Evolutionary conservation across 1,284 basidiomycete genomes (phyloP).

Genomic region (Cutaneotrichosporon sp.): DNA sequence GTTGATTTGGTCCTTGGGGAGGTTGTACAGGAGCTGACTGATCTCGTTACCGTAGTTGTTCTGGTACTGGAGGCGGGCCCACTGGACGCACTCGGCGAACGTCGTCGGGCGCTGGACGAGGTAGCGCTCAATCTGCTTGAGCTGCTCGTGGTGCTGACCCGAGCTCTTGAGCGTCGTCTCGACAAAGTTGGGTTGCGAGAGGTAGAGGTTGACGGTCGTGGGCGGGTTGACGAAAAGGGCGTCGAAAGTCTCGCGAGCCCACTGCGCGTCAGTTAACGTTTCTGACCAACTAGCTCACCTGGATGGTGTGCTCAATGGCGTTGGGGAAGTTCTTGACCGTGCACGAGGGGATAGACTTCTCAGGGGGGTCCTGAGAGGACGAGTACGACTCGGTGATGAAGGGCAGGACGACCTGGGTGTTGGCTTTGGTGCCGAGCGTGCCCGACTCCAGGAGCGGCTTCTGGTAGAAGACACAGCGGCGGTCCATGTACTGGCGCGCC

Average conservation of each 20-base stretch:
- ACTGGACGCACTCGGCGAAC: slow-evolving; percentile 95
- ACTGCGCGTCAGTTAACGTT: slow-evolving; percentile 58
- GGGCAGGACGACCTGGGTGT: slow-evolving; percentile 94
- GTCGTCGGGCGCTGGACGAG: slow-evolving; percentile 91
- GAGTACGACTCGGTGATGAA: slow-evolving; percentile 96
- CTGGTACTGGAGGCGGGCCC: slow-evolving; percentile 96
- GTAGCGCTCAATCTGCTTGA: slow-evolving; percentile 86
- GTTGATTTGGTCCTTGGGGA: slow-evolving; percentile 89
- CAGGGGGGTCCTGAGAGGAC: slow-evolving; percentile 97
- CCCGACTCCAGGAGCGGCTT: slow-evolving; percentile 97
- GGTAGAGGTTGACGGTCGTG: slow-evolving; percentile 92
- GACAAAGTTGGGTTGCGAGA: slow-evolving; percentile 94
- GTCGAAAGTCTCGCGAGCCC: slow-evolving; percentile 93
- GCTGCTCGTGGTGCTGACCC: slow-evolving; percentile 84
- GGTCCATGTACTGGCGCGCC: slow-evolving; percentile 98
- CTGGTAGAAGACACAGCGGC: slow-evolving; percentile 94
- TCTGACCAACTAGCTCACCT: slow-evolving; percentile 58
- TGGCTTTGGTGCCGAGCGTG: slow-evolving; percentile 97
- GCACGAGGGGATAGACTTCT: slow-evolving; percentile 96
- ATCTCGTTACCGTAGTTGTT: slow-evolving; percentile 93
- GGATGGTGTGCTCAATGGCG: slow-evolving; percentile 97
- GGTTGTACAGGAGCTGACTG: slow-evolving; percentile 85
- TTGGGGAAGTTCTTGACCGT: slow-evolving; percentile 99
- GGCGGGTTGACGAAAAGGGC: slow-evolving; percentile 90
- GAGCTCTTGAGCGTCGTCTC: slow-evolving; percentile 87